Evolutionary conservation across 345 rosid genomes (phyloP), one percentile per base, ranked within the genome.

Genomic region (Anacardium occidentale): DNA sequence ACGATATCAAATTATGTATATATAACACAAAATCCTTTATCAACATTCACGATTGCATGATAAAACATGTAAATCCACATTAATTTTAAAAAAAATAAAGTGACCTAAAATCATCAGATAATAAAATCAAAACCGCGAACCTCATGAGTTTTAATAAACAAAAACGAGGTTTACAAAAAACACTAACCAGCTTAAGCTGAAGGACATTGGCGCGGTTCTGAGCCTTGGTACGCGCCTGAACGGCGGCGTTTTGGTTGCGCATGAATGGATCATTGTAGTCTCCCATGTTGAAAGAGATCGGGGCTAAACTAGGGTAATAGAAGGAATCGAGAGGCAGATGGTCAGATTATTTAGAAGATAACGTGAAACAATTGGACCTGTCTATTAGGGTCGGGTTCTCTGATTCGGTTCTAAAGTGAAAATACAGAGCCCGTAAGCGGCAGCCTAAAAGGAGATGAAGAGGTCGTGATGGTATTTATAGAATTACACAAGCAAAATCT

Each of bases 151-250:
- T 2, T 22, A 56, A 7, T 17, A 55, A 25, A 34, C 0, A 22
- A 47, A 20, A 8, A 10, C n/a, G 1, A 24, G 56, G 13, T 25
- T 48, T 12, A 50, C 50, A 17, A 62, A n/a, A 66, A 64, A 67
- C 57, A 79, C 87, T 22, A 64, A 93, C 98, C 90, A 91, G 87
- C 85, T 94, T 92, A 63, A 94, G 97, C 91, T 94, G 98, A 75
- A 89, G 97, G 77, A 94, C 91, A 79, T 88, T 94, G 73, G 92
- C 87, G 69, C 97, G 94, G 62, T 85, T 93, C 91, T 91, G 98
- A 50, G 87, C 88, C 84, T 93, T 93, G 60, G 93, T 79, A 59
- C 94, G 85, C 53, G 89, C 98, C 71, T 93, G 97, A 32, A 85
- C 94, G 78, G 90, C 86, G 62, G 94, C 83, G 86, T 91, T 89